Evolutionary conservation across 1,139 yeast species (phyloP).

Genomic region (Geotrichum bryndzae): DNA sequence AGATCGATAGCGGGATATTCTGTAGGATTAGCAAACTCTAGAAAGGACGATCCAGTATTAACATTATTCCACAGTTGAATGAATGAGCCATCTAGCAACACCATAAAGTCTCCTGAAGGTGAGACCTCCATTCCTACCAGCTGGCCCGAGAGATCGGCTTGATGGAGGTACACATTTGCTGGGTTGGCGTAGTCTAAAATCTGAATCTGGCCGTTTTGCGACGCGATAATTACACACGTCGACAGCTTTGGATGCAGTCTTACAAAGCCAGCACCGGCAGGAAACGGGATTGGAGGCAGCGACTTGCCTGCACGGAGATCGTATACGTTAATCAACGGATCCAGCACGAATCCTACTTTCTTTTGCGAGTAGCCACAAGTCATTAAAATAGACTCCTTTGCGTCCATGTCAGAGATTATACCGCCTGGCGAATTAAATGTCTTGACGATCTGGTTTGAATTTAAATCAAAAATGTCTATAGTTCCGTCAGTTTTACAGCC

Average conservation of each 20-base stretch:
- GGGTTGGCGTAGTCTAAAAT: slow-evolving; percentile 81
- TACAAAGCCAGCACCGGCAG: slow-evolving; percentile 84
- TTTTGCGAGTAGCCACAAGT: slow-evolving; percentile 78
- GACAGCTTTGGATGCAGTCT: slow-evolving; percentile 83
- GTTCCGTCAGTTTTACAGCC: slow-evolving; percentile 65
- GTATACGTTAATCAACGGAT: slow-evolving; percentile 77
- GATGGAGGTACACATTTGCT: slow-evolving; percentile 45
- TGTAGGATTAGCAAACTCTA: slow-evolving; percentile 44
- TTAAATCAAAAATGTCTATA: slow-evolving; percentile 73
- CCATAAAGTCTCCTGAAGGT: slow-evolving; percentile 73
- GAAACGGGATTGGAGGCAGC: slow-evolving; percentile 76
- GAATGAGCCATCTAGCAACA: slow-evolving; percentile 57
- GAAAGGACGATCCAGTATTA: slow-evolving; percentile 34
- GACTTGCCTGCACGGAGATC: slow-evolving; percentile 73
- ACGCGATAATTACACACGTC: slow-evolving; percentile 67
- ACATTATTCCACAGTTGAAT: slow-evolving; percentile 68
- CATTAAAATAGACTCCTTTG: slow-evolving; percentile 67
- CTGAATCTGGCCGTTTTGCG: slow-evolving; percentile 76
- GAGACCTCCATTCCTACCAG: slow-evolving; percentile 61
- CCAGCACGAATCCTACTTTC: slow-evolving; percentile 49
- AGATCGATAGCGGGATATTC: slow-evolving; percentile 44
- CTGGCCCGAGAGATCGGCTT: slow-evolving; percentile 37
- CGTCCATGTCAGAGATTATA: slow-evolving; percentile 68
- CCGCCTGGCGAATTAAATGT: slow-evolving; percentile 71
- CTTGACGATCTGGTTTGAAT: slow-evolving; percentile 48